A percentile compares a stretch with the other conserved stretches of the same genome.
These are phyloP conservation scores for Excoecaria agallocha DNA, from an alignment of 345 rosid genomes.

Conservation along the genomic window DNA sequence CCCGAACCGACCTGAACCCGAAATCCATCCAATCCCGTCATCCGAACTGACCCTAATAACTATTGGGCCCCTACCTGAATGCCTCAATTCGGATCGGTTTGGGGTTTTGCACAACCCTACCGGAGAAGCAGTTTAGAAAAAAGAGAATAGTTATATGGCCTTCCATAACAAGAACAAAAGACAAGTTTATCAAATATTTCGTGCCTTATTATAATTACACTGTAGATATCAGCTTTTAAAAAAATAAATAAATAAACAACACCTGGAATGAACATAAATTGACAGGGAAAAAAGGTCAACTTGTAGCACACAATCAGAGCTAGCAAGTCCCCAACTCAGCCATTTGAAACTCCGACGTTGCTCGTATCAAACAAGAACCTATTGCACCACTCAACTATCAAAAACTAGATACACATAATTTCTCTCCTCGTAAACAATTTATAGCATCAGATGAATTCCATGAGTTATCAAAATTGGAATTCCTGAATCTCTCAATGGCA, in stretches of 20 bases:
- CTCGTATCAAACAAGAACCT: not conserved
- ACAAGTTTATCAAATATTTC: not conserved
- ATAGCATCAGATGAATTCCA: constrained; percentile 10
- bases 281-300: not conserved
- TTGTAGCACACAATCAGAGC: not conserved
- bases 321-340: too few species aligned
- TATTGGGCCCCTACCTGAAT: too few species aligned
- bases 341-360: not conserved
- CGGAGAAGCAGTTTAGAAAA: too few species aligned
- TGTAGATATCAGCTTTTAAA: not conserved
- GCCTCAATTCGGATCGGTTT: too few species aligned
- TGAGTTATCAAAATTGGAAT: constrained; percentile 24
- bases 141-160: too few species aligned
- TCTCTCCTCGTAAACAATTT: not conserved
- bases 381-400: not conserved
- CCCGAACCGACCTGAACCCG: too few species aligned
- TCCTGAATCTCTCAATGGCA: constrained; percentile 8
- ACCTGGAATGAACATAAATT: not conserved
- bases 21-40: too few species aligned
- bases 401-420: not conserved
- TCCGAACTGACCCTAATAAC: too few species aligned
- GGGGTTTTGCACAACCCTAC: too few species aligned
- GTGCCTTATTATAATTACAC: not conserved
- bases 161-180: not conserved
- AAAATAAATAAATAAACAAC: not conserved